These are phyloP conservation scores for Stachybotrys chartarum DNA, from an alignment of 2,329 filamentous ascomycete genomes.

Conservation along the genomic window DNA sequence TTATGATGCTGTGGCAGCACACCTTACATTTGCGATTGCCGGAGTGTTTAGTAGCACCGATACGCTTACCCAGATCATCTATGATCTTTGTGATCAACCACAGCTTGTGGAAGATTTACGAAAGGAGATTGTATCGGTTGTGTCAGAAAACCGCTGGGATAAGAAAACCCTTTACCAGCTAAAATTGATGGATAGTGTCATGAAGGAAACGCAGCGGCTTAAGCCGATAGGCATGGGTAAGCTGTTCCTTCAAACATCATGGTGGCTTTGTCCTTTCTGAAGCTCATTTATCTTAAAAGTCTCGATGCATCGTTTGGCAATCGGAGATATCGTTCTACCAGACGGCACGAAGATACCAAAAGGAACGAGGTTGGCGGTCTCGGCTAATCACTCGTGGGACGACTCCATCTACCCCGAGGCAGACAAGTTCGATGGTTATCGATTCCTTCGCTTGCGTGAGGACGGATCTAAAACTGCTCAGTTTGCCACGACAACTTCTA, in stretches of 20 bases:
- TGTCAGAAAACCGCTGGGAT: too few species aligned
- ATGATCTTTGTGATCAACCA: too few species aligned
- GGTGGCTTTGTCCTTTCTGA: too few species aligned
- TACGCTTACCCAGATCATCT: too few species aligned
- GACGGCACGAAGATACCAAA: constrained; percentile 2
- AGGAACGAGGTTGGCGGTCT: not conserved
- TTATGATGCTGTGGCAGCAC: too few species aligned
- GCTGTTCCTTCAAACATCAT: not conserved
- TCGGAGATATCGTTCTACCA: constrained; percentile 1
- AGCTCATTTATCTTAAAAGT: not conserved
- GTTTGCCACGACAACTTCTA: not conserved
- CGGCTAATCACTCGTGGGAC: not conserved
- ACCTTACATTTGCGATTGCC: too few species aligned
- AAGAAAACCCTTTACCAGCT: too few species aligned
- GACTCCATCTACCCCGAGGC: not conserved
- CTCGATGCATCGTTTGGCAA: constrained; percentile 5
- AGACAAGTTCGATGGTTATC: constrained; percentile 1
- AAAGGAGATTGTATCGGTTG: too few species aligned
- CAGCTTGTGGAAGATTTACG: too few species aligned
- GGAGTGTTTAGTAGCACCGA: too few species aligned
- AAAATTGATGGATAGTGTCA: constrained; percentile 39
- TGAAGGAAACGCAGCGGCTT: constrained; percentile 42
- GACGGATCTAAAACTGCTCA: not conserved
- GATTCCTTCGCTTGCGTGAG: constrained; percentile 2
- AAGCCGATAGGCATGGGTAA: constrained; percentile 30